A percentile compares a stretch with the other conserved stretches of the same genome.
phyloP scores from a whole-genome alignment of 2,329 filamentous ascomycete species.

The Fusarium musae region DNA sequence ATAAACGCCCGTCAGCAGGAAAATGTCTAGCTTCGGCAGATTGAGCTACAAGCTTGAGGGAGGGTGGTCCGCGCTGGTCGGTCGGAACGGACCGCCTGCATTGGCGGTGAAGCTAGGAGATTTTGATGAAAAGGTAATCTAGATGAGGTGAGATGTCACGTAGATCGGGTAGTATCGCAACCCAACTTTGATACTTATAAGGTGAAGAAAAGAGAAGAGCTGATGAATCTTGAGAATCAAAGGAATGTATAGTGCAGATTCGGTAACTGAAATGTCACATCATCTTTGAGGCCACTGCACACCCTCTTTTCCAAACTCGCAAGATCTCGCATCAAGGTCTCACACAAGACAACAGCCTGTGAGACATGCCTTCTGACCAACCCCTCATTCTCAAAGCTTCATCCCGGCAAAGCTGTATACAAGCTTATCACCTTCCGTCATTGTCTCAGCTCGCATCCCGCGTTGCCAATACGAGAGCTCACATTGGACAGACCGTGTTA shows the following conservation, averaged over 20 bases:
- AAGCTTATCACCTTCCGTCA: not conserved
- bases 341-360: not conserved
- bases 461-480: not conserved
- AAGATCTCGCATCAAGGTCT: slow-evolving; percentile 8
- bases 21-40: not conserved
- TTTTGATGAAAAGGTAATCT: not conserved
- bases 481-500: not conserved
- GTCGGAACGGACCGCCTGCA: slow-evolving; percentile 34
- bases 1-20: slow-evolving; percentile 22
- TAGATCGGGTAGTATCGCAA: not conserved
- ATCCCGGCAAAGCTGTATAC: not conserved
- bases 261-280: not conserved
- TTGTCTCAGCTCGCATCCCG: not conserved
- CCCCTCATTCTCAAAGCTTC: slow-evolving; percentile 2
- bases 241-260: not conserved
- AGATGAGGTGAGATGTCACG: not conserved
- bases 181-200: not conserved
- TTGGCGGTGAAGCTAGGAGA: not conserved
- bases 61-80: not conserved
- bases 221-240: not conserved
- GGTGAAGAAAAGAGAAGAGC: too few relatives aligned
- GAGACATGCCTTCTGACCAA: slow-evolving; percentile 12
- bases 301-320: not conserved
- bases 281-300: not conserved
- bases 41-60: too few relatives aligned